Evolutionary conservation across 805 yeast species (phyloP).

Genomic region (Saturnispora gosingensis): DNA sequence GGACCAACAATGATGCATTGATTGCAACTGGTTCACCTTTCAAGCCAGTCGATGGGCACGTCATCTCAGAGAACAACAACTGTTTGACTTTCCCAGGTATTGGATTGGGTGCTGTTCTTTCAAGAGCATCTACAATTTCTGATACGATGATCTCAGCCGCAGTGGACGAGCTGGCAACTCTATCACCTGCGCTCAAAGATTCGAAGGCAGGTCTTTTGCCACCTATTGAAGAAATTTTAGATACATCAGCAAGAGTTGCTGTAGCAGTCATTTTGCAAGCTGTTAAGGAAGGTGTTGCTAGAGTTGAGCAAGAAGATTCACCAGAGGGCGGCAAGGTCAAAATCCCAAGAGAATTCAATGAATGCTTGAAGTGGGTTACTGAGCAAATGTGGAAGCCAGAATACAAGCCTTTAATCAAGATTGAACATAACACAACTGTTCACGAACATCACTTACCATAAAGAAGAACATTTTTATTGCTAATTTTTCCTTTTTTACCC

Average conservation of each 20-base stretch:
- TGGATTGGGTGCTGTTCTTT: conserved; percentile 88
- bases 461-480: background rate
- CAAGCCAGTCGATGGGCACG: conserved; percentile 81
- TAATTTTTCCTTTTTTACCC: too few relatives aligned
- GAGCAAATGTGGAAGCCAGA: conserved; percentile 94
- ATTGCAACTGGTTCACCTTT: conserved; percentile 99
- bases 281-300: conserved; percentile 75
- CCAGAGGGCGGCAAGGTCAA: conserved; percentile 58
- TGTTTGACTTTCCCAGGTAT: conserved; percentile 98
- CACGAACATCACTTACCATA: conserved; percentile 46
- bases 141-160: conserved; percentile 95
- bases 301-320: conserved; percentile 61
- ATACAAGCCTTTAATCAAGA: conserved; percentile 81
- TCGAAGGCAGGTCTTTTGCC: conserved; percentile 79
- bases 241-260: conserved; percentile 85
- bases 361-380: conserved; percentile 80
- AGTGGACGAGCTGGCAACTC: conserved; percentile 77
- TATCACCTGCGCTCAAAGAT: conserved; percentile 72
- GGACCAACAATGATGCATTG: conserved; percentile 88
- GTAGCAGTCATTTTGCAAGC: conserved; percentile 89
- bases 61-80: conserved; percentile 90
- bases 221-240: conserved; percentile 75
- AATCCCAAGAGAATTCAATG: conserved; percentile 74
- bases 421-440: conserved; percentile 59
- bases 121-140: conserved; percentile 74